Evolutionary conservation across 2,329 filamentous ascomycete genomes (phyloP), one percentile per base, ranked within the genome.

Genomic region (Myriosclerotinia curreyana): DNA sequence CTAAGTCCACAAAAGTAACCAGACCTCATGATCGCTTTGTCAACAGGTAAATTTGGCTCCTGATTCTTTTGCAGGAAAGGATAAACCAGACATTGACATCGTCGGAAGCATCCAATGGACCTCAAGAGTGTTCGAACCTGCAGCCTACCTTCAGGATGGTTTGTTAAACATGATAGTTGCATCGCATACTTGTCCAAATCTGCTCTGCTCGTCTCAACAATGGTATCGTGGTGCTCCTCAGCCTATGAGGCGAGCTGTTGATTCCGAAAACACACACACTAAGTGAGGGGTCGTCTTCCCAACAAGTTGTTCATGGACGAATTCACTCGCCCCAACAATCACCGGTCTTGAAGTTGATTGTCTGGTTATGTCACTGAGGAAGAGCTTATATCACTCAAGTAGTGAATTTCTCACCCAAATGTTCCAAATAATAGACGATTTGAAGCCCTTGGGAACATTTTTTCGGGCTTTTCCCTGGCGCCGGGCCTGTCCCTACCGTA

Each of bases 351-450:
- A 98, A 62, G 95, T 95, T 70, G 95, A 95, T 63, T 99, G 7
- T 97, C 93, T 46, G 95, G 95, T 70, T 99, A 98, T 74, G 95
- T 99, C 68, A 98, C 95, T 58, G 95, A 98, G 81, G 95, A 99
- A 74, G 95, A 99, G 82, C 88, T 99, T 22, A 92, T 95, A 68
- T 97, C 93, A 0, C 98, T 99, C 85, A 98, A 98, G 88, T 72
- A 98, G 98, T 70, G 95, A 31, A 31, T 31, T 31, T 4, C 28
- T 31, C 28, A 31, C 28, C 28, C 28, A 31, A 31, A 31, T 31
- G 5, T 31, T 31, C 28, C 28, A 31, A 31, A 31, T 31, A 3
- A 31, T 5, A 31, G 28, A 31, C 28, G 28, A 31, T 31, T 31
- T 31, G 28, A 31, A 31, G 5, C 28, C 28, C 28, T 31, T 31